Base-by-base conservation (phyloP, 768 basidiomycete species). In the Tylopilus intermedius region DNA sequence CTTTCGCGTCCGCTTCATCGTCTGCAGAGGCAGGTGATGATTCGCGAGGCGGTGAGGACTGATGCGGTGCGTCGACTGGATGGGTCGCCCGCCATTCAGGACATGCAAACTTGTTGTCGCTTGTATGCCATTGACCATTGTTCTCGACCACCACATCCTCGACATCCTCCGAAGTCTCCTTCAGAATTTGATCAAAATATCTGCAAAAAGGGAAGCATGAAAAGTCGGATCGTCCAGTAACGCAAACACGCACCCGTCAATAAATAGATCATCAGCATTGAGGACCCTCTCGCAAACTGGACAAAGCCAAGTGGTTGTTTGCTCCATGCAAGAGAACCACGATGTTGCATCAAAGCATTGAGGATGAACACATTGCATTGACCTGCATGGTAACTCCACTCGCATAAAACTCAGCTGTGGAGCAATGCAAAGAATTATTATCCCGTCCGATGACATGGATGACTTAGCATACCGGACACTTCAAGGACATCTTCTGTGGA, bases 331-430 rank as follows among this genome's bases (percentile, higher is more conserved):
- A 5, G 86, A 86, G 63, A 88, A 91, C 94, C 94, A 99, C 38
- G 89, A 91, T 15, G 77, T 78, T 0, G 94, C 94, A 69, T 99
- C 96, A 70, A 98, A 99, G 67, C 96, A 99, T 60, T 94, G 90
- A 7, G 89, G 73, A 69, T 98, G 96, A 35, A 88, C 83, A 63
- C 96, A 98, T 54, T 77, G 75, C n/a, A 74, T 77, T 0, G 96
- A 94, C 29, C 95, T 88, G 66, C 89, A 85, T 8, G 96, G 95
- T 0, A 80, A 86, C 32, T 71, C 75, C 51, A 99, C 83, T 6
- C 94, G 88, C 68, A 85, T 81, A 67, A 88, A 96, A 42, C 90
- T 92, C 55, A 99, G 74, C 94, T 80, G 58, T 42, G 39, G 54
- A 55, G 43, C 35, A 10, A 49, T 11, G 8, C 30, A n/a, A 44